phyloP scores from a whole-genome alignment of 1,139 yeast genomes.

The Pneumocystis carinii region DNA sequence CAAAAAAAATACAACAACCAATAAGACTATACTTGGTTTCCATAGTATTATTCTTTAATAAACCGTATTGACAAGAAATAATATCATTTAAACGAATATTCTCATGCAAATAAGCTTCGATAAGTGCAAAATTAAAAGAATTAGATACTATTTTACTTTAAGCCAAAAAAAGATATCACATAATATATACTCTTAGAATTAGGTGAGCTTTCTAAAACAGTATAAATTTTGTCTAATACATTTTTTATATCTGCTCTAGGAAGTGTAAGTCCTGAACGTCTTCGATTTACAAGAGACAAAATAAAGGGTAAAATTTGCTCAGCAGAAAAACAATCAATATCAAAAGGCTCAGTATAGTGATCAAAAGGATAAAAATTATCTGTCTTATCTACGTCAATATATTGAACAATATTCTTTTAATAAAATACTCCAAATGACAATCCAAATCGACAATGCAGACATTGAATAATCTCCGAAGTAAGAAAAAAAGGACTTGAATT shows the following conservation, averaged over 20 bases:
- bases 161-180: neutral
- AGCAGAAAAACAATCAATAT: conserved; percentile 38
- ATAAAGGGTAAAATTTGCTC: conserved; percentile 44
- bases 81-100: neutral
- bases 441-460: conserved; percentile 66
- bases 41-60: neutral
- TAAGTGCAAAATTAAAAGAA: neutral
- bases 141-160: neutral
- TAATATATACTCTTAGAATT: conserved; percentile 16
- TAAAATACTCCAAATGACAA: conserved; percentile 32
- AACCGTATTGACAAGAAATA: neutral
- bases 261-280: conserved; percentile 38
- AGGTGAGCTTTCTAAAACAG: conserved; percentile 40
- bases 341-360: conserved; percentile 41
- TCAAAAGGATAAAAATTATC: conserved; percentile 49
- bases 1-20: conserved; percentile 59
- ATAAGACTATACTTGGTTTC: conserved; percentile 20
- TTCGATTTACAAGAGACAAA: conserved; percentile 44
- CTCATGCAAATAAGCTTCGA: neutral
- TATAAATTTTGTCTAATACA: conserved; percentile 57
- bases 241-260: conserved; percentile 52
- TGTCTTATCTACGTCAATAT: conserved; percentile 17
- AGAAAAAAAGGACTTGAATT: conserved; percentile 29
- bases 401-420: neutral
- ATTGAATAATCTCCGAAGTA: conserved; percentile 45